Base-by-base conservation (phyloP, 1,139 yeast genomes). In the Suhomyces wounanorum region DNA sequence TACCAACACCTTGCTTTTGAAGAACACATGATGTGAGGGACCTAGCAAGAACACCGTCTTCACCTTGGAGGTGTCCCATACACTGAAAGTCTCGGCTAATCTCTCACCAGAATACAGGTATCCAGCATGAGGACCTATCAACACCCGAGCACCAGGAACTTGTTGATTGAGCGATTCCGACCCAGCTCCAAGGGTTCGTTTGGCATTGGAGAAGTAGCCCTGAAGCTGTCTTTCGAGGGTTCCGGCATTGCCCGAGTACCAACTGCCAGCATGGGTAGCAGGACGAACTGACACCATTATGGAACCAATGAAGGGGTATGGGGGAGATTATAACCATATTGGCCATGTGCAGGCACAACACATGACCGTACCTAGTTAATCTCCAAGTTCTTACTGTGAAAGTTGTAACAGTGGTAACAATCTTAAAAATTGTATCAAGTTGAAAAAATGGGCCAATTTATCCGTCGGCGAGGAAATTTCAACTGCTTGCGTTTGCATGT, bases 21-120 rank as follows among this genome's bases (percentile, higher is more conserved):
- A 90, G 63, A 86, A 90, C n/a, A 87, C 85, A 65, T 89, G 96
- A 64, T 94, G 99, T 0, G 97, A 87, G 0, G 99, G 99, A 0
- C 99, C 98, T 60, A 94, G 67, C 1, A 94, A 75, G 58, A 94
- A 89, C 1, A 94, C 81, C 21, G 95, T 73, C 58, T 83, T 79
- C 53, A 79, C 79, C 13, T 72, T 71, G 2, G 77, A 57, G 1
- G 82, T 66, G 61, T 89, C 96, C 81, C 96, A 81, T 0, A 83
- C 82, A 6, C 78, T 79, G 62, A 88, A 94, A 0, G 96, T 81
- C 63, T 88, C 85, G 0, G 94, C 96, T 59, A 94, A 75, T 0
- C 91, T 81, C 11, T 73, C 69, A 0, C 97, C 97, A 38, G 96
- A 86, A 65, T 87, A 94, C 4, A 87, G 64, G 64, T 87, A 91